Conservation (phyloP, 1,139 yeast genomes). For the Barnettozyma hawaiiensis region DNA sequence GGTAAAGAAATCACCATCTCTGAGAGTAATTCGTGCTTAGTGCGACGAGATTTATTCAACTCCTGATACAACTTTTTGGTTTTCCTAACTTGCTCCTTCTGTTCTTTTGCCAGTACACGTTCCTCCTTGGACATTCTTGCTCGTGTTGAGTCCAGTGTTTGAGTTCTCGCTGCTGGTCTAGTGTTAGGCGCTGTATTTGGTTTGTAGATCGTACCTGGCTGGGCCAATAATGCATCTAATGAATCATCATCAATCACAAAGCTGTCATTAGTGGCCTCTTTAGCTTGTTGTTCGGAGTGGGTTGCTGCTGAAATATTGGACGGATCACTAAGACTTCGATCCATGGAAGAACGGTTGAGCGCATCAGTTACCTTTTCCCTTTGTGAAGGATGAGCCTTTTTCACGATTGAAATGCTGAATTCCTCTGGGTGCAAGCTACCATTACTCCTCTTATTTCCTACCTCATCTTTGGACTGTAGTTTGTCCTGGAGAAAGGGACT, state of each 20-base stretch:
- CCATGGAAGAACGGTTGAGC: background rate
- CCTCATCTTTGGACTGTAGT: slow-evolving; percentile 3
- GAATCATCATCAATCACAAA: slow-evolving; percentile 2
- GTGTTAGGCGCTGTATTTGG: background rate
- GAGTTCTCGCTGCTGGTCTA: slow-evolving; percentile 9
- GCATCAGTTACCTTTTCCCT: background rate
- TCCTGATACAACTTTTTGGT: slow-evolving; percentile 36
- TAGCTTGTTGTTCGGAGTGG: background rate
- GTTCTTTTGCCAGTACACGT: slow-evolving; percentile 9
- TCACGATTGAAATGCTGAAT: background rate
- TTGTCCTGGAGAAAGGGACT: slow-evolving; percentile 14
- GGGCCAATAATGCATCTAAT: background rate
- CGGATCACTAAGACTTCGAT: background rate
- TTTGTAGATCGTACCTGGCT: background rate
- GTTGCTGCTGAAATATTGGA: background rate
- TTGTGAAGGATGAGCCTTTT: background rate
- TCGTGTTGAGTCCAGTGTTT: slow-evolving; percentile 7
- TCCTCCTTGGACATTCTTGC: slow-evolving; percentile 9
- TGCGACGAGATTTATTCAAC: slow-evolving; percentile 44
- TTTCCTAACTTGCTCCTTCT: slow-evolving; percentile 14
- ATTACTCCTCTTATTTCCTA: background rate
- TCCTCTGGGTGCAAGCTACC: background rate
- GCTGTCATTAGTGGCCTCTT: background rate
- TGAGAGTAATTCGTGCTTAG: slow-evolving; percentile 44
- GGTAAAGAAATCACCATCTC: slow-evolving; percentile 43